phyloP scores from a whole-genome alignment of 805 yeast species.

The Candida awuae region DNA sequence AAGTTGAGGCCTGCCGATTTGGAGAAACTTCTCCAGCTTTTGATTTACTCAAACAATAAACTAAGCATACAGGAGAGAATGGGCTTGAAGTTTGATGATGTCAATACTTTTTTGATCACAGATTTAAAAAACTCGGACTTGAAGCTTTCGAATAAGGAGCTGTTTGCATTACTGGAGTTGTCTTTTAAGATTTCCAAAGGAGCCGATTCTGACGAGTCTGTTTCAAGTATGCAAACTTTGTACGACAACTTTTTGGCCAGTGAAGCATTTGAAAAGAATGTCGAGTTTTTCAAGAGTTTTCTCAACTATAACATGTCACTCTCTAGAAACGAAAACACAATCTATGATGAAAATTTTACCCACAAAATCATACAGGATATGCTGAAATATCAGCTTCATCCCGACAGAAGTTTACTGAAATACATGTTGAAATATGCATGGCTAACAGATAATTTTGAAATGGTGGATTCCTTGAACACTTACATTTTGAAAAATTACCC shows the following conservation, averaged over 20 bases:
- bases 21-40: slow-evolving; percentile 7
- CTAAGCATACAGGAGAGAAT: neutral
- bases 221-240: neutral
- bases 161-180: slow-evolving; percentile 10
- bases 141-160: slow-evolving; percentile 10
- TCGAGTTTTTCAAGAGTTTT: slow-evolving; percentile 6
- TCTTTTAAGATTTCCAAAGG: slow-evolving; percentile 1
- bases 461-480: neutral
- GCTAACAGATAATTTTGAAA: neutral
- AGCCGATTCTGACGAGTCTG: neutral
- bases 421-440: slow-evolving; percentile 8
- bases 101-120: slow-evolving; percentile 3
- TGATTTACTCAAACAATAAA: slow-evolving; percentile 6
- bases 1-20: slow-evolving; percentile 12
- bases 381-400: neutral
- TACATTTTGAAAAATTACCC: slow-evolving; percentile 1
- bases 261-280: slow-evolving; percentile 3
- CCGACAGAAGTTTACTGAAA: slow-evolving; percentile 9
- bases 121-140: slow-evolving; percentile 6
- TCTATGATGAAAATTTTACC: slow-evolving; percentile 2
- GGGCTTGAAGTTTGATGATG: neutral
- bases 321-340: neutral
- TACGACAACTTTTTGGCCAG: slow-evolving; percentile 6
- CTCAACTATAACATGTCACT: slow-evolving; percentile 8
- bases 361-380: slow-evolving; percentile 7